Evolutionary conservation across 371 early-diverging fungal genomes (phyloP).

Genomic region (Mortierella sp.): DNA sequence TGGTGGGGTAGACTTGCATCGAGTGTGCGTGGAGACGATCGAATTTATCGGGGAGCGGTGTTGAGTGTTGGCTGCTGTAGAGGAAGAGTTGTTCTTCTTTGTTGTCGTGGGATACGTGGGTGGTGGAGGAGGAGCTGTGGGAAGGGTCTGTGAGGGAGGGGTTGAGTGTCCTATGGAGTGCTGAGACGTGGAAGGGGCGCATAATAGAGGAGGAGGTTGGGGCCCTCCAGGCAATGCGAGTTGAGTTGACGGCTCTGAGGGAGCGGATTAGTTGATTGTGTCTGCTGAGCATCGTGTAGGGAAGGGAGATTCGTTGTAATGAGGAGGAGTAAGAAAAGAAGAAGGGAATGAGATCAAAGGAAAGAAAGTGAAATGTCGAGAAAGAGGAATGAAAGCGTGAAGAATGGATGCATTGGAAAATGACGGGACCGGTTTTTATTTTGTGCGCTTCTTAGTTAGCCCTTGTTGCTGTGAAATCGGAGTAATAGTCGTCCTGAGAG

Average conservation of each 20-base stretch:
- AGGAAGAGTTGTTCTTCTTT: neutral
- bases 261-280: neutral
- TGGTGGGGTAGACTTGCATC: conserved; percentile 29
- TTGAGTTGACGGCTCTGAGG: neutral
- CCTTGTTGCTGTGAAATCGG: too few species aligned
- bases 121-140: neutral
- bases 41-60: conserved; percentile 31
- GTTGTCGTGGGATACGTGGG: neutral
- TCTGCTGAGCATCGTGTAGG: neutral
- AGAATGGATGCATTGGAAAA: neutral
- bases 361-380: neutral
- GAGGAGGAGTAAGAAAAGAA: neutral
- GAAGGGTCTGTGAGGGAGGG: neutral
- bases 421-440: too few species aligned
- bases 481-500: too few species aligned
- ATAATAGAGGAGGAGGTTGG: neutral
- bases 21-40: conserved; percentile 20
- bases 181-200: neutral
- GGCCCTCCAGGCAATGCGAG: neutral
- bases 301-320: neutral
- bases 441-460: too few species aligned
- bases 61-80: conserved; percentile 31
- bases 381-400: neutral
- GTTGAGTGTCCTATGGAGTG: neutral
- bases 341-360: neutral